Evolutionary conservation across 352 stramenopile genomes (phyloP).

Genomic region (Thalassiosira livingstoniorum): DNA sequence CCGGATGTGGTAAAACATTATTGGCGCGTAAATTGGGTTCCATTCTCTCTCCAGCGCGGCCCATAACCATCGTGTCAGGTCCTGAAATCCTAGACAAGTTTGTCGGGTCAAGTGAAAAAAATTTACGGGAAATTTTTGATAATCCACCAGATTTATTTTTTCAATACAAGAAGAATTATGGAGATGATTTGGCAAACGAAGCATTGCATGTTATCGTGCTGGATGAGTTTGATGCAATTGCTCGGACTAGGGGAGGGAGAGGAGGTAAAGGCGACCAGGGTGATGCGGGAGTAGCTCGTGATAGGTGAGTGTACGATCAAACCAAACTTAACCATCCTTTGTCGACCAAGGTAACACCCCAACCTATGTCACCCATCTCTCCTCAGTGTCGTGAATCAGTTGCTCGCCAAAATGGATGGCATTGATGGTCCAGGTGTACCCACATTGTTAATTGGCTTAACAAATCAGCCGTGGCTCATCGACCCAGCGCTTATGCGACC

Average conservation of each 20-base stretch:
- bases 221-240: slow-evolving; percentile 82
- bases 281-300: slow-evolving; percentile 78
- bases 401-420: slow-evolving; percentile 86
- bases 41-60: slow-evolving; percentile 74
- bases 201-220: slow-evolving; percentile 78
- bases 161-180: slow-evolving; percentile 69
- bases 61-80: slow-evolving; percentile 79
- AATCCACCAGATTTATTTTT: slow-evolving; percentile 79
- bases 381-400: slow-evolving; percentile 51
- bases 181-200: slow-evolving; percentile 54
- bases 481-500: slow-evolving; percentile 73
- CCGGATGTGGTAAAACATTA: slow-evolving; percentile 74
- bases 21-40: slow-evolving; percentile 77
- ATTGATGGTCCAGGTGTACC: slow-evolving; percentile 68
- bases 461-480: slow-evolving; percentile 83
- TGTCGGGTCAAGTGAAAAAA: slow-evolving; percentile 81
- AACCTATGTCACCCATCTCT: too few species aligned
- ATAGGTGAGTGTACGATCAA: too few species aligned
- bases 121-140: slow-evolving; percentile 83
- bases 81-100: slow-evolving; percentile 87
- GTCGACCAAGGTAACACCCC: too few species aligned
- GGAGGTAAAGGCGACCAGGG: slow-evolving; percentile 73
- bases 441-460: slow-evolving; percentile 84
- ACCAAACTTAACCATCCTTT: too few species aligned
- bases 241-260: slow-evolving; percentile 58